phyloP scores from a whole-genome alignment of 2,329 filamentous ascomycete genomes.

The Thielaviopsis populi region DNA sequence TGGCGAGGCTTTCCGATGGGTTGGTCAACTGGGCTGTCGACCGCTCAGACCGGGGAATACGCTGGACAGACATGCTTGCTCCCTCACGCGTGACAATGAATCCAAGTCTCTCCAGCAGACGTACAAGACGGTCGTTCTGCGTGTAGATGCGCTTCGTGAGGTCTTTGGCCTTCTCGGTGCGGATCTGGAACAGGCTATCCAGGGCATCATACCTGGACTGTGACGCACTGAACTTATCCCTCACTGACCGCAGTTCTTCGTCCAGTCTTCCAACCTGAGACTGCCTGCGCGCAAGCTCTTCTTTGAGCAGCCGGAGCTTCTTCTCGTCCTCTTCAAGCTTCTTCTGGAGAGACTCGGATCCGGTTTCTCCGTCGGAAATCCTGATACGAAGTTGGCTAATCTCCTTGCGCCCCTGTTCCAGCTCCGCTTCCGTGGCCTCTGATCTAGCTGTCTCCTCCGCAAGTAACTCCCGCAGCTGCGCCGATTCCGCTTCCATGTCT shows the following conservation, averaged over 20 bases:
- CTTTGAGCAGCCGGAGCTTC: constrained; percentile 49
- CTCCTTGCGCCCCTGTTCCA: constrained; percentile 52
- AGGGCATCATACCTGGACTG: constrained; percentile 38
- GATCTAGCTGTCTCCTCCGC: constrained; percentile 40
- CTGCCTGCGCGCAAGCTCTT: constrained; percentile 59
- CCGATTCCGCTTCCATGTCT: constrained; percentile 35
- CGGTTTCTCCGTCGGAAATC: constrained; percentile 70
- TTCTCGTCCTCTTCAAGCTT: constrained; percentile 61
- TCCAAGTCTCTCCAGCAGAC: constrained; percentile 73
- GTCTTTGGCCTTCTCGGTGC: constrained; percentile 62
- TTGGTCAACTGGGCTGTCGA: constrained; percentile 34
- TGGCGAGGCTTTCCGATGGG: constrained; percentile 34
- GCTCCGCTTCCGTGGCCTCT: constrained; percentile 38
- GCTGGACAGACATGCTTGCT: constrained; percentile 59
- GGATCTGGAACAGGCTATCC: constrained; percentile 47
- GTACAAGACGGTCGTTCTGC: constrained; percentile 70
- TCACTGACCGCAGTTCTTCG: constrained; percentile 55
- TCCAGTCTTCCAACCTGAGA: constrained; percentile 63
- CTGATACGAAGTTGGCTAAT: constrained; percentile 52
- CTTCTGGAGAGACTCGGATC: constrained; percentile 62
- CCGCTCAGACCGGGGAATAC: constrained; percentile 47
- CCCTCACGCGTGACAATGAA: constrained; percentile 66
- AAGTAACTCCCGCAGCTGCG: constrained; percentile 39
- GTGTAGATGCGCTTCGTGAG: constrained; percentile 69
- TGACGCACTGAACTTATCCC: constrained; percentile 45